Base-by-base conservation (phyloP, 2,329 filamentous ascomycete genomes). In the Colletotrichum noveboracense region DNA sequence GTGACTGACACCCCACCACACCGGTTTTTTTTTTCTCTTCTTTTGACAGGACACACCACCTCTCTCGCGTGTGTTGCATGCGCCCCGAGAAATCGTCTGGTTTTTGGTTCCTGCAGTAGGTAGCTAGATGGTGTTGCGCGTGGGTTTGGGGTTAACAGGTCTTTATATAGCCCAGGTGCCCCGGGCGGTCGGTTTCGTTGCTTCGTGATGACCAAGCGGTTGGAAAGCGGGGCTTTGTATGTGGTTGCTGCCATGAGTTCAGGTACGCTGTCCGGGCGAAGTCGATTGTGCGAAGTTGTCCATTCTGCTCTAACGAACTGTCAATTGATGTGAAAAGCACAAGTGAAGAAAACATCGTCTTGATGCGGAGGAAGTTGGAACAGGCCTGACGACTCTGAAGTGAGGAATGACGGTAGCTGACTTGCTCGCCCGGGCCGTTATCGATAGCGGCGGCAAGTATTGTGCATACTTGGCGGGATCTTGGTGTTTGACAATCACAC, bases 1-100 rank as follows among this genome's bases (percentile, higher is more conserved):
- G 30, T 21, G 56, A 30, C 13, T 32, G n/a, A 61, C 30, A 32
- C 26, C 32, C 67, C 67, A 52, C 34, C 58, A 13, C 43, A 21
- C 43, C 43, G n/a, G 7, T 13, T 52, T 16, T 52, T 43, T 14
- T 48, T 10, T 5, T 3, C 36, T 18, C 36, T 38, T 38, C 36
- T 43, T 48, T 34, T 70, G 67, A 61, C 67, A 70, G 28, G 26
- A 32, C 34, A 34, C 32, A 52, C 43, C 43, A 52, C n/a, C 43
- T 52, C 43, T 52, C 43, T 52, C n/a, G n/a, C 43, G 43, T 21
- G 43, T 21, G 9, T 0, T 48, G 38, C 36, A 16, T 43, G 5
- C 38, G 38, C 38, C 18, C 38, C 18, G n/a, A 21, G 2, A 21
- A 52, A 52, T 52, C 55, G 26, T 62, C 18, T 62, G n/a, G 60